Evolutionary conservation across 768 basidiomycete species (phyloP), one percentile per base, ranked within the genome.

Genomic region (Tulasnella sp.): DNA sequence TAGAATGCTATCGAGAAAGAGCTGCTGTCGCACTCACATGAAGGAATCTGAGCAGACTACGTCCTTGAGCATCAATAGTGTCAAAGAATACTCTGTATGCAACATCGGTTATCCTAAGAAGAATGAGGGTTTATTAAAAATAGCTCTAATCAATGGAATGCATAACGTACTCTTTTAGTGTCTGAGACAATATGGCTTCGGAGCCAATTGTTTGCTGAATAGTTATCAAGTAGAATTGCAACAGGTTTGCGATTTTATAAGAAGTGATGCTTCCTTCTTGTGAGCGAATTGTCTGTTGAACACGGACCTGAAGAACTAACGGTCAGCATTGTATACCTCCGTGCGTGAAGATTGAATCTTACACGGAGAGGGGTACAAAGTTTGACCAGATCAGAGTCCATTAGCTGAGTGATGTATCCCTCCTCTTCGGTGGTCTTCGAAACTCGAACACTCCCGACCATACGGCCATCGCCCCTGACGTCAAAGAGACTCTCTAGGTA

Each of bases 221-320:
- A 4, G 91, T 96, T 28, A 90, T 65, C 61, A 81, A 69, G 63
- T 98, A 99, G 62, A 98, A 99, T 57, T 93, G 88, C 7, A 99
- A 66, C n/a, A 98, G 70, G 59, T 93, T 96, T 41, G 89, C 82
- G 45, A 98, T 80, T 64, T 88, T 91, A 69, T 90, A 99, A 0
- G 85, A 79, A 39, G 83, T 77, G 53, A 98, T 89, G 53, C 83
- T 81, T 58, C 87, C 91, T 65, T 96, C 93, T 62, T 99, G 93
- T 0, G 83, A 86, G 37, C 83, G 78, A 28, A 95, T 78, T 3
- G 91, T 95, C 63, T 98, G 91, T 60, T 86, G 78, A n/a, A 96
- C 83, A 24, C 93, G 78, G 29, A 84, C 70, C 86, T 92, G 57
- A 4, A 29, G 16, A 41, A n/a, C 29, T 13, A 27, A 16, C 35